A percentile compares a stretch with the other conserved stretches of the same genome.
Evolutionary conservation across 1,284 basidiomycete species (phyloP).

Genomic region (Puccinia novopanici): DNA sequence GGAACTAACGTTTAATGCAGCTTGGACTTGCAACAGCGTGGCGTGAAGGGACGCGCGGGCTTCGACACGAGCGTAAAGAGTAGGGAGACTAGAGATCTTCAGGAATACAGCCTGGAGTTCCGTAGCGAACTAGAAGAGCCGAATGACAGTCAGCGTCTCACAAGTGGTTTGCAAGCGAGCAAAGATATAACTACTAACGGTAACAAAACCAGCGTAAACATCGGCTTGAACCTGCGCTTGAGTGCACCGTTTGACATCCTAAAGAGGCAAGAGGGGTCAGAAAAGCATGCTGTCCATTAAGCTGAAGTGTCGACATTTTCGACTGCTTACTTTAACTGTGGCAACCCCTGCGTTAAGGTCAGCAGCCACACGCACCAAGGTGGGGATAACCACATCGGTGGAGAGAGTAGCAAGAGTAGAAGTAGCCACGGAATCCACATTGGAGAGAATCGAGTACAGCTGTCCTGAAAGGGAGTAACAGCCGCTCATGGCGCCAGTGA

Average conservation of each 20-base stretch:
- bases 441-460: neutral
- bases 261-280: neutral
- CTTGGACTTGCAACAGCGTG: neutral
- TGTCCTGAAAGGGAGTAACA: neutral
- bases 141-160: no score
- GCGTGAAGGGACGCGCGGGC: neutral
- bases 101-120: neutral
- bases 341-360: neutral
- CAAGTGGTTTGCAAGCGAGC: neutral
- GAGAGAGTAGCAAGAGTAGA: neutral
- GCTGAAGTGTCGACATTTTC: neutral
- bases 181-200: neutral
- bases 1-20: neutral
- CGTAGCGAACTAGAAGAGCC: neutral
- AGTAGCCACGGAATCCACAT: neutral
- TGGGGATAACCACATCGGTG: neutral
- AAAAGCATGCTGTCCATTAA: neutral
- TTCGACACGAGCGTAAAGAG: neutral
- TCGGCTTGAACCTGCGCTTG: neutral
- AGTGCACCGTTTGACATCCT: conserved; percentile 3
- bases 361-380: neutral
- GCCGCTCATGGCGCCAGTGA: neutral
- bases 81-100: neutral
- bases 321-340: neutral
- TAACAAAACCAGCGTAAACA: neutral